Base-by-base conservation (phyloP, 495 filamentous ascomycete species). In the Penicillium longicatenatum region DNA sequence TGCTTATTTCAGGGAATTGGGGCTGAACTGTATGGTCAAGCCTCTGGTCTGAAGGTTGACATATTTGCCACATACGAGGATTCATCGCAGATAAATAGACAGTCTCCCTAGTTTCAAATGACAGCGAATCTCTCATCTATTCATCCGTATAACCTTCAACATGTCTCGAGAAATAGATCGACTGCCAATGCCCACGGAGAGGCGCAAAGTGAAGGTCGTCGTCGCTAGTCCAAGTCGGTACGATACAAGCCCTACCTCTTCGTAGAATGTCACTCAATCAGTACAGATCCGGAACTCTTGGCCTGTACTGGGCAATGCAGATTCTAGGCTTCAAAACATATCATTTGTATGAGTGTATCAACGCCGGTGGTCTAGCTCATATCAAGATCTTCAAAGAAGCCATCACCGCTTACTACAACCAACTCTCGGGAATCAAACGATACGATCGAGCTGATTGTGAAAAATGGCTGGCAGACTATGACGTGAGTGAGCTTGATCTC, bases 171-270 rank as follows among this genome's bases (percentile, higher is more conserved):
- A 42, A 20, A 55, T 66, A 8, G 63, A 66, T 53, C 48, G 49
- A 50, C 11, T 54, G 20, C 57, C 63, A 11, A 16, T 30, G 46
- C 56, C 59, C 45, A 26, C 50, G 21, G 57, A 58, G 35, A 39
- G 14, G 14, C 46, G 54, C 21, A 39, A 53, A 10, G 54, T 66
- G 46, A 66, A 66, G 48, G 63, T 66, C 2, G 50, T 66, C 19
- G 50, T 66, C 24, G 63, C 63, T n/a, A 66, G 63, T 43, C 56
- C 63, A 10, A 66, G 63, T 30, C 59, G 63, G 63, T 66, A 56
- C 33, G 62, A 20, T 11, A 5, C 29, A n/a, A 33, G 8, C 4
- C 6, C 9, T 10, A 12, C n/a, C 30, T 14, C n/a, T 5, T 46
- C 14, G 57, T 39, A 4, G 29, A 14, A 11, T 7, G 20, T 24